phyloP scores from a whole-genome alignment of 345 rosid genomes.

The Aquilaria malaccensis region DNA sequence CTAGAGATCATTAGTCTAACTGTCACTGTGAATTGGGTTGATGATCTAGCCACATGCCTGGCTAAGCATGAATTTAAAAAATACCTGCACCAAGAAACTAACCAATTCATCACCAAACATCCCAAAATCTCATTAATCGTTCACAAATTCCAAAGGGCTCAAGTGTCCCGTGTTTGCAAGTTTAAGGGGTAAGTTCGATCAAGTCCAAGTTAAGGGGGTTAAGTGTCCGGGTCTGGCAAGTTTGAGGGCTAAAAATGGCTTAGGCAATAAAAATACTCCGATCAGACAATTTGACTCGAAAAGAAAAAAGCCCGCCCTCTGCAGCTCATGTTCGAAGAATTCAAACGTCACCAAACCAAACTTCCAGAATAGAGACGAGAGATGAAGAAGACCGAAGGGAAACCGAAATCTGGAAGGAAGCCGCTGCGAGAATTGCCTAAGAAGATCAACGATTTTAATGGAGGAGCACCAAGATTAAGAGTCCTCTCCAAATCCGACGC shows the following conservation, averaged over 20 bases:
- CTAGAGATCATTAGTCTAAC: constrained; percentile 43
- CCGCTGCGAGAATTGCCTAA: constrained; percentile 32
- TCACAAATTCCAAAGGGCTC: too few relatives aligned
- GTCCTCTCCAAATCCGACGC: constrained; percentile 20
- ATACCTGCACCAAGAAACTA: constrained; percentile 23
- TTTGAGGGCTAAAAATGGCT: too few relatives aligned
- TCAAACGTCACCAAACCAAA: neutral
- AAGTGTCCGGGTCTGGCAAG: too few relatives aligned
- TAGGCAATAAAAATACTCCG: too few relatives aligned
- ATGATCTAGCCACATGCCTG: constrained; percentile 59
- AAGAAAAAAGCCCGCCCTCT: too few relatives aligned
- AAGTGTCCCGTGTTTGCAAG: too few relatives aligned
- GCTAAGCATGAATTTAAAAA: constrained; percentile 44
- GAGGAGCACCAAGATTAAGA: neutral
- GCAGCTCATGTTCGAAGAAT: too few relatives aligned
- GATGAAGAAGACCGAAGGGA: constrained; percentile 32
- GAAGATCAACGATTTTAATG: neutral
- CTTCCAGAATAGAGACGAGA: constrained; percentile 2
- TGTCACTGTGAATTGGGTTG: constrained; percentile 42
- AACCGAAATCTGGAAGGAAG: constrained; percentile 27
- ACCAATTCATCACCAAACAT: neutral
- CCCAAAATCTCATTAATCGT: neutral
- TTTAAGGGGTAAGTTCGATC: too few relatives aligned
- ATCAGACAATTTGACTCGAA: too few relatives aligned
- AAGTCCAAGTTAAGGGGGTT: too few relatives aligned